Evolutionary conservation across 306 rosid species (phyloP), one percentile per base, ranked within the genome.

Genomic region (Citrullus mucosospermus): DNA sequence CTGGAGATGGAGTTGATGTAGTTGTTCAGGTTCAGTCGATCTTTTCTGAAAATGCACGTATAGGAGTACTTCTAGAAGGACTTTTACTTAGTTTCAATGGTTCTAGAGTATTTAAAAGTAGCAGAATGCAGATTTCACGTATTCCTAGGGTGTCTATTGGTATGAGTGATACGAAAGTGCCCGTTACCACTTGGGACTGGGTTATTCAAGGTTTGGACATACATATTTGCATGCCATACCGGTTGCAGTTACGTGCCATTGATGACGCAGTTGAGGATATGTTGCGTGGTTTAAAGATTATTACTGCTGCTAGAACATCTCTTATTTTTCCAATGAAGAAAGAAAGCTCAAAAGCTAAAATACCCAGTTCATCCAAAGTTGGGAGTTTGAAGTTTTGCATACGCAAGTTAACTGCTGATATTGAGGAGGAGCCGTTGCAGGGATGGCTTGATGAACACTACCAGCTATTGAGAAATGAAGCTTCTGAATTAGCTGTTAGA

Each of bases 401-500:
- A 88, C 91, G 97, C 79, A 92, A 87, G 87, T 83, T 96, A 57
- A 90, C 96, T 85, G 92, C 88, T 78, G 96, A 92, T 79, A 92
- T 96, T 59, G 99, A 96, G 88, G 99, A 96, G 85, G 98, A 96
- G 77, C 99, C 98, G 48, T 58, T 96, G 79, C 99, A 96, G 87
- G 99, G 97, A 71, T 96, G 99, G 99, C 90, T 96, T 88, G 99
- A 96, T 88, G 99, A 96, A 83, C 99, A 96, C 86, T 87, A 88
- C 82, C 91, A 77, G 76, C 87, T 96, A 81, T 85, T 96, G 90
- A 96, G 81, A 91, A 92, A 92, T 86, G 99, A 96, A 84, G 99
- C 93, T 20, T 81, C 90, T 77, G 99, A 96, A 79, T 83, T 91
- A 72, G 97, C 98, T 88, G 93, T 91, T 46, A 88, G 96, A 82